Evolutionary conservation across 2,329 filamentous ascomycete species (phyloP).

Genomic region (Aschersonia sp.): DNA sequence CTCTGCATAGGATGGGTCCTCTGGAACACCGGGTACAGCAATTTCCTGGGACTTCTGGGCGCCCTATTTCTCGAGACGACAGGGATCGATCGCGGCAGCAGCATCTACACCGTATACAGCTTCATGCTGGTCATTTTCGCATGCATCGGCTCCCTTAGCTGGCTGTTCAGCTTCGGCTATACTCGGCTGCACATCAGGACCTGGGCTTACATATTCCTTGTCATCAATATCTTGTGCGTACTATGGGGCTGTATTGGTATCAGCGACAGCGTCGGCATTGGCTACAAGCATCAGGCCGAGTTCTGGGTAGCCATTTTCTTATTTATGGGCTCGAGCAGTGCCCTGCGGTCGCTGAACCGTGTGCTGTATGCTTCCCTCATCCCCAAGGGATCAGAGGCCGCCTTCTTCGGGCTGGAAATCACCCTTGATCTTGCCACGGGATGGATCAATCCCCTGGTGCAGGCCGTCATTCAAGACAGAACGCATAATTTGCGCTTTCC

Average conservation of each 20-base stretch:
- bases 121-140: slow-evolving; percentile 8
- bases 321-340: slow-evolving; percentile 9
- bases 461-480: slow-evolving; percentile 7
- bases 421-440: slow-evolving; percentile 8
- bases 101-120: slow-evolving; percentile 7
- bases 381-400: slow-evolving; percentile 7
- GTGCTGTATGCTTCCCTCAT: slow-evolving; percentile 8
- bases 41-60: slow-evolving; percentile 6
- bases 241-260: slow-evolving; percentile 9
- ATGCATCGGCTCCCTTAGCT: slow-evolving; percentile 6
- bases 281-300: slow-evolving; percentile 8
- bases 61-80: slow-evolving; percentile 8
- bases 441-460: slow-evolving; percentile 9
- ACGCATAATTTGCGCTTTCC: slow-evolving; percentile 9
- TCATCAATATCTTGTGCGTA: slow-evolving; percentile 7
- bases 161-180: slow-evolving; percentile 6
- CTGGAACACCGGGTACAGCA: slow-evolving; percentile 9
- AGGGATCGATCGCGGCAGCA: slow-evolving; percentile 7
- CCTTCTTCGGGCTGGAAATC: slow-evolving; percentile 9
- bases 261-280: slow-evolving; percentile 4
- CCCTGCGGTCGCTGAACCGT: slow-evolving; percentile 8
- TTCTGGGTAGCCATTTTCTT: slow-evolving; percentile 7
- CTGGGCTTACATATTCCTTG: slow-evolving; percentile 8
- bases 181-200: slow-evolving; percentile 5
- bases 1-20: slow-evolving; percentile 9